Percentiles rank a stretch among this genome's conserved stretches.
These are phyloP conservation scores for Spathaspora sp. DNA, from an alignment of 805 yeast genomes.

Conservation along the genomic window DNA sequence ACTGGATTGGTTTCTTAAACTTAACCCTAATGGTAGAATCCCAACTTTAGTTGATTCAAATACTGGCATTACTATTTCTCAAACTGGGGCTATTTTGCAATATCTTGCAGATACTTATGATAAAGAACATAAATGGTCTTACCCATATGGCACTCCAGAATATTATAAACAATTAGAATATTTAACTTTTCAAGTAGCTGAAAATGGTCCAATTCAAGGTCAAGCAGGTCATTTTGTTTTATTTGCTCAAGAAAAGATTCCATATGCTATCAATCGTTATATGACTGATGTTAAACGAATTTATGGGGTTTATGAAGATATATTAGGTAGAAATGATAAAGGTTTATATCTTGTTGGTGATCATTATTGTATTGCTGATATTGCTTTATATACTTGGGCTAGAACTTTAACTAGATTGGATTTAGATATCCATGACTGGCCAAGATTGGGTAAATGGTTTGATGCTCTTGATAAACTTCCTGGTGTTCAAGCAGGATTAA, in stretches of 20 bases:
- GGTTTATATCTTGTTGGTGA: slow-evolving; percentile 53
- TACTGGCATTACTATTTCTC: slow-evolving; percentile 48
- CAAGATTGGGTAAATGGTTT: slow-evolving; percentile 39
- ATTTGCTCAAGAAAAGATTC: slow-evolving; percentile 48
- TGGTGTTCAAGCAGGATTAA: slow-evolving; percentile 28
- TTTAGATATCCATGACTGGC: slow-evolving; percentile 36
- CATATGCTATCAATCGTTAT: slow-evolving; percentile 53
- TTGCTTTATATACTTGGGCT: slow-evolving; percentile 48
- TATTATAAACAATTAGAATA: slow-evolving; percentile 55
- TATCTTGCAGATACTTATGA: slow-evolving; percentile 63
- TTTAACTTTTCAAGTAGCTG: slow-evolving; percentile 53
- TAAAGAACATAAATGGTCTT: slow-evolving; percentile 45
- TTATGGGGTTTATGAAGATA: slow-evolving; percentile 50
- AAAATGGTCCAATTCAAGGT: slow-evolving; percentile 56
- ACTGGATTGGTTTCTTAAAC: slow-evolving; percentile 51
- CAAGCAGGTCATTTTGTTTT: slow-evolving; percentile 48
- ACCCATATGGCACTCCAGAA: slow-evolving; percentile 27
- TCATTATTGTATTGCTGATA: slow-evolving; percentile 57
- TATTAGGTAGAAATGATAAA: slow-evolving; percentile 45
- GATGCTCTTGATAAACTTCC: slow-evolving; percentile 27
- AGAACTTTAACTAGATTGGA: slow-evolving; percentile 9
- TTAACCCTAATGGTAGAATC: slow-evolving; percentile 63
- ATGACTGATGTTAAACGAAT: slow-evolving; percentile 49
- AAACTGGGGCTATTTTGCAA: slow-evolving; percentile 59
- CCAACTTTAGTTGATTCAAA: slow-evolving; percentile 47